A percentile compares a stretch with the other conserved stretches of the same genome.
These are phyloP conservation scores for Mimosa bimucronata DNA, from an alignment of 306 rosid species.

Conservation along the genomic window DNA sequence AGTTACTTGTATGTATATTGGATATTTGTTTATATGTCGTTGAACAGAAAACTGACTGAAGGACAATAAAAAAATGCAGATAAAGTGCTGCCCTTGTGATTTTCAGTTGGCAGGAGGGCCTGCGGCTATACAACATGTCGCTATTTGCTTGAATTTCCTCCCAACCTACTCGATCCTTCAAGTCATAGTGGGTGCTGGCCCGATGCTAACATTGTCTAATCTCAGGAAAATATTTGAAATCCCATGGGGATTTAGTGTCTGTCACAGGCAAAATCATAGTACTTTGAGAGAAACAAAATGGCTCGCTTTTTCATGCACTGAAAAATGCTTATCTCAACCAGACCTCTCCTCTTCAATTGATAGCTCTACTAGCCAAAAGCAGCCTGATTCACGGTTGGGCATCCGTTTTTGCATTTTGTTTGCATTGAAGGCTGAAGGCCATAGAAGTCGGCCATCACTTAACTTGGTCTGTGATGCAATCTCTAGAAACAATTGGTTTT, in stretches of 20 bases:
- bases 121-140: neutral
- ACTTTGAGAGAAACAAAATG: neutral
- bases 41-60: neutral
- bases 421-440: constrained; percentile 44
- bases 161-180: neutral
- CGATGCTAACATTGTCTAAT: neutral
- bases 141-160: neutral
- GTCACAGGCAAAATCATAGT: neutral
- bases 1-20: neutral
- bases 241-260: neutral
- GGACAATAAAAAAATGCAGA: neutral
- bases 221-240: constrained; percentile 3
- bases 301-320: neutral
- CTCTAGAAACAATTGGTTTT: constrained; percentile 41
- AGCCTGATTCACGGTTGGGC: constrained; percentile 25
- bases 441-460: constrained; percentile 23
- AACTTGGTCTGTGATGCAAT: constrained; percentile 42
- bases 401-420: constrained; percentile 71
- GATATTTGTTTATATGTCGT: neutral
- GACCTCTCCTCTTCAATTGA: constrained; percentile 19
- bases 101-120: neutral
- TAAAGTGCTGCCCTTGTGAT: neutral
- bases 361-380: constrained; percentile 36
- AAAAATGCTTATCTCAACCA: neutral
- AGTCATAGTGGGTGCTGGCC: neutral